A percentile compares a stretch with the other conserved stretches of the same genome.
Conservation (phyloP, 768 basidiomycete genomes). For the Tulasnella sp. region DNA sequence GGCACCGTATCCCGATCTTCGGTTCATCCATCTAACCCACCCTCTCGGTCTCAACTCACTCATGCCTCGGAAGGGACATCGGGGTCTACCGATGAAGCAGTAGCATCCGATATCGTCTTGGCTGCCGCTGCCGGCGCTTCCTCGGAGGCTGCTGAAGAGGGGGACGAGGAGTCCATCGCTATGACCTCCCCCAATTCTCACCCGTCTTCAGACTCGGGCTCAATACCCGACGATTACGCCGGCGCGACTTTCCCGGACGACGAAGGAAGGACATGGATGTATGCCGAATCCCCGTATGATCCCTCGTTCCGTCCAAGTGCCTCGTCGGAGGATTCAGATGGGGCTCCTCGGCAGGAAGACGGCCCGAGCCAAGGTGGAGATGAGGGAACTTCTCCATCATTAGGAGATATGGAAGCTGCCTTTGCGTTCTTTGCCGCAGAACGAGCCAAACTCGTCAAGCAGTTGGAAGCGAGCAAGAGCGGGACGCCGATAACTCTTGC, state of each 20-base stretch:
- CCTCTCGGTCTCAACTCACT: slow-evolving; percentile 1
- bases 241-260: not conserved
- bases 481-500: not conserved
- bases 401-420: slow-evolving; percentile 21
- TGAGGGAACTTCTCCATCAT: slow-evolving; percentile 12
- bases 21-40: not conserved
- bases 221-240: not conserved
- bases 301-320: not conserved
- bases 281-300: not conserved
- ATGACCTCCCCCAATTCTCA: slow-evolving; percentile 13
- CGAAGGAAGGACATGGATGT: not conserved
- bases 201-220: not conserved
- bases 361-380: not conserved
- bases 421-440: slow-evolving; percentile 23
- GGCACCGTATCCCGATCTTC: not conserved
- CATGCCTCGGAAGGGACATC: not conserved
- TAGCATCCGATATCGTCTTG: slow-evolving; percentile 1
- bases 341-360: not conserved
- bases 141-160: slow-evolving; percentile 14
- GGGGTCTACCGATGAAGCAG: not conserved
- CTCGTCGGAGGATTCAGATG: not conserved
- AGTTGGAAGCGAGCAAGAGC: slow-evolving; percentile 13
- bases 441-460: slow-evolving; percentile 17
- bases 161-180: slow-evolving; percentile 7
- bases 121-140: not conserved